Conservation (phyloP, 768 basidiomycete species). For the Candolleomyces eurysporus region DNA sequence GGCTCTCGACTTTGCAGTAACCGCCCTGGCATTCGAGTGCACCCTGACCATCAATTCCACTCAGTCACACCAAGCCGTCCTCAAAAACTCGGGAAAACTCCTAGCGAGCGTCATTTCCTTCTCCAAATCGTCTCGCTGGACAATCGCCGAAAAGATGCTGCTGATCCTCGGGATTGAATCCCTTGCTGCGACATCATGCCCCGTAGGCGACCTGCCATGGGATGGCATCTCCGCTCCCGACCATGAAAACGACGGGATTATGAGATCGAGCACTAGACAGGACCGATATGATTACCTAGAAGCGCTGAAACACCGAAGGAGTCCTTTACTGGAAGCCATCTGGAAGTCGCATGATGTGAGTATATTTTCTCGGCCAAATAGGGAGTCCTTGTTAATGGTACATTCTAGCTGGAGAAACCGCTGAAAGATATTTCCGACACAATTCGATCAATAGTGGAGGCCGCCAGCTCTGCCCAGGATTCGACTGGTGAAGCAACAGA, state of each 20-base stretch:
- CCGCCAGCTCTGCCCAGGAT: background rate
- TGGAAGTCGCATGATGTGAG: constrained; percentile 73
- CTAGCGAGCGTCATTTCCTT: constrained; percentile 36
- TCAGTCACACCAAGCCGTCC: constrained; percentile 53
- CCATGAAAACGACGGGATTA: constrained; percentile 2
- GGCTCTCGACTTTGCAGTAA: constrained; percentile 66
- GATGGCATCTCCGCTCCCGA: constrained; percentile 26
- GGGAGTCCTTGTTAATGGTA: background rate
- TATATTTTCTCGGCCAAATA: constrained; percentile 7
- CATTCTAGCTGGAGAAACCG: background rate
- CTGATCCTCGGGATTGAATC: constrained; percentile 69
- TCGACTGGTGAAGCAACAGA: constrained; percentile 20
- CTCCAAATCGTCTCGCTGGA: constrained; percentile 50
- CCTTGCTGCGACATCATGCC: constrained; percentile 40
- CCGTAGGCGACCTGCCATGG: constrained; percentile 27
- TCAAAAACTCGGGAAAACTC: constrained; percentile 60
- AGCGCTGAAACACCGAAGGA: constrained; percentile 12
- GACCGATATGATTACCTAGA: background rate
- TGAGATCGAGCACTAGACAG: background rate
- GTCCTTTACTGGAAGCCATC: constrained; percentile 51
- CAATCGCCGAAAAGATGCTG: constrained; percentile 56
- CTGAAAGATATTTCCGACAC: background rate
- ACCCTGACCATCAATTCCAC: constrained; percentile 64
- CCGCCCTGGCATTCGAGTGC: constrained; percentile 68
- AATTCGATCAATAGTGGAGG: background rate